Evolutionary conservation across 352 stramenopile species (phyloP).

Genomic region (Pythium aphanidermatum): DNA sequence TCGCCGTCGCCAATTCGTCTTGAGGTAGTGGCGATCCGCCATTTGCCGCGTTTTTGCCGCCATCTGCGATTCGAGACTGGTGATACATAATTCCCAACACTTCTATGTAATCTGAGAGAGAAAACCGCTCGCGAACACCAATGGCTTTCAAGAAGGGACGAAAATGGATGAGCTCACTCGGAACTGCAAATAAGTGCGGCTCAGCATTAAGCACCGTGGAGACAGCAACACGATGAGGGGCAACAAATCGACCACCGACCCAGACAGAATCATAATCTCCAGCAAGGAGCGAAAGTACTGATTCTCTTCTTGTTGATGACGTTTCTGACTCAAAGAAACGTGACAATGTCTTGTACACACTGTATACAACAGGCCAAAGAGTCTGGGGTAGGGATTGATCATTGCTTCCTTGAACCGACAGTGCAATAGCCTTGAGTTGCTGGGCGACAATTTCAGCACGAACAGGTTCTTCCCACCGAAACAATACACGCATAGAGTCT

Average conservation of each 20-base stretch:
- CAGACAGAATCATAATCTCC: slow-evolving; percentile 49
- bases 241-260: slow-evolving; percentile 55
- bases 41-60: slow-evolving; percentile 4
- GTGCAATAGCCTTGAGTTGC: slow-evolving; percentile 49
- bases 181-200: slow-evolving; percentile 55
- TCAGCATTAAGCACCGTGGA: slow-evolving; percentile 47
- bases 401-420: slow-evolving; percentile 2
- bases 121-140: slow-evolving; percentile 56
- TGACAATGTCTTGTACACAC: slow-evolving; percentile 50
- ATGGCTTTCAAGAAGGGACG: slow-evolving; percentile 52
- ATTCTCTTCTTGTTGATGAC: slow-evolving; percentile 9
- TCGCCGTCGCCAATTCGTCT: slow-evolving; percentile 43
- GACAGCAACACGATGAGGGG: slow-evolving; percentile 41
- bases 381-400: slow-evolving; percentile 23
- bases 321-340: slow-evolving; percentile 48
- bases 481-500: slow-evolving; percentile 25
- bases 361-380: slow-evolving; percentile 50
- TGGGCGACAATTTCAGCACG: slow-evolving; percentile 32
- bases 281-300: slow-evolving; percentile 31
- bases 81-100: slow-evolving; percentile 47
- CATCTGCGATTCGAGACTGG: slow-evolving; percentile 21
- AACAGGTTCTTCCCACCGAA: slow-evolving; percentile 41
- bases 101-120: slow-evolving; percentile 48
- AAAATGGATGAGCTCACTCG: slow-evolving; percentile 60
- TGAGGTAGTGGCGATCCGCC: slow-evolving; percentile 14